Conservation (phyloP, 768 basidiomycete genomes). For the Hemileccinum impolitum region DNA sequence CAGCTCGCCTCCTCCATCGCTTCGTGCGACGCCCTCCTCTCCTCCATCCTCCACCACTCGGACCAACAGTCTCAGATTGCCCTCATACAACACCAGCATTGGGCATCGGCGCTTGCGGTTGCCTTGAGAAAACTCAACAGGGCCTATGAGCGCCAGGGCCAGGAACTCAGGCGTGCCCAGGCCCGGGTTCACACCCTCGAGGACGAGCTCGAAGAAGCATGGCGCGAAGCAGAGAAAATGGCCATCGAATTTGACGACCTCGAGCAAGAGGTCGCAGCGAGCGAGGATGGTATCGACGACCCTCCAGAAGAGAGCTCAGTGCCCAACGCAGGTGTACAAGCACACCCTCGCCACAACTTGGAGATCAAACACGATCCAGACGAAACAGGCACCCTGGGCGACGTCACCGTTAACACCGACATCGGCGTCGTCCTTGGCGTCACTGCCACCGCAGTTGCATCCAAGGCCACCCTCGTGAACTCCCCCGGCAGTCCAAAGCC, state of each 20-base stretch:
- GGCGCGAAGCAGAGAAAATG: slow-evolving; percentile 72
- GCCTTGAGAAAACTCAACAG: slow-evolving; percentile 78
- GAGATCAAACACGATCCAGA: slow-evolving; percentile 17
- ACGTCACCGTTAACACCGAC: slow-evolving; percentile 23
- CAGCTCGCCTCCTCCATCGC: slow-evolving; percentile 61
- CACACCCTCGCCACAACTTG: background rate
- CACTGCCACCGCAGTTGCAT: slow-evolving; percentile 37
- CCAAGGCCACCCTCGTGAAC: slow-evolving; percentile 33
- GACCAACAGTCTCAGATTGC: slow-evolving; percentile 67
- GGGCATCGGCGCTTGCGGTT: slow-evolving; percentile 72
- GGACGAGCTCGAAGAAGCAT: slow-evolving; percentile 75
- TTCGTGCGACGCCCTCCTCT: slow-evolving; percentile 55
- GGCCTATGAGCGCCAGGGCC: slow-evolving; percentile 62
- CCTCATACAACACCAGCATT: slow-evolving; percentile 60
- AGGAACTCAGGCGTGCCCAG: slow-evolving; percentile 50
- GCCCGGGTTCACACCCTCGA: slow-evolving; percentile 53
- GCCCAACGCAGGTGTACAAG: too few species aligned
- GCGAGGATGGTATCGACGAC: slow-evolving; percentile 8
- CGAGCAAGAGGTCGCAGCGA: slow-evolving; percentile 34
- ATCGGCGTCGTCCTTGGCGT: slow-evolving; percentile 35
- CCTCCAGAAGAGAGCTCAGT: too few species aligned
- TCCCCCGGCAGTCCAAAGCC: background rate
- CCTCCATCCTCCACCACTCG: slow-evolving; percentile 52
- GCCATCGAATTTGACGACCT: slow-evolving; percentile 70
- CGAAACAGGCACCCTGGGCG: slow-evolving; percentile 25